Base-by-base conservation (phyloP, 2,329 filamentous ascomycete genomes). In the Phoma sp. region DNA sequence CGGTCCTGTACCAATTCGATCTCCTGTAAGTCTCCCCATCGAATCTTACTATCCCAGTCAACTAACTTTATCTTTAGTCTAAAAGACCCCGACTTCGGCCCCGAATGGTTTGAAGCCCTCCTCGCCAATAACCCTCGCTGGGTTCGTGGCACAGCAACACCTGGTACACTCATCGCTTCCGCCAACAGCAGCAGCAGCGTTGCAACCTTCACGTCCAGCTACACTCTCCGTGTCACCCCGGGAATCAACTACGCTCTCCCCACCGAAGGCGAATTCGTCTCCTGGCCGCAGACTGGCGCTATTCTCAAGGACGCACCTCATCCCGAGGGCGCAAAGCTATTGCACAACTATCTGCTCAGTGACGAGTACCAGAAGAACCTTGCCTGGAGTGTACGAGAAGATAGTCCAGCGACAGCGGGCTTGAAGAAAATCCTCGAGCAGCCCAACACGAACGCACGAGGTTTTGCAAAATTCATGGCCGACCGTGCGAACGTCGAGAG, bases 101-200 rank as follows among this genome's bases (percentile, higher is more conserved):
- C 58, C 4, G 59, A 66, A 1, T 84, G 81, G 80, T 77, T 84
- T 53, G 77, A 84, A 12, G 59, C 59, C 3, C 74, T 84, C 0
- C 60, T 82, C 1, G 59, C 73, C 11, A 80, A 84, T 57, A 80
- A 84, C 59, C 79, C 81, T 0, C 71, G 68, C 30, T 84, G 83
- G 82, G 81, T 84, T 14, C 81, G 82, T 20, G 82, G 82, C 7
- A 79, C 77, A 0, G 71, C 67, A 2, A 82, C 80, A 0, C 80
- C 81, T 0, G 49, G 34, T 1, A 73, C 73, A 1, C 56, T 81
- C 9, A 42, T 79, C 25, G 17, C 33, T 3, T 28, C 66, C 11
- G 54, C 57, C 21, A 70, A 72, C 57, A 62, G 42, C 53, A 52
- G 42, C 53, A 52, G 55, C 17, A 64, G 60, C 32, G 52, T 45